Conservation (phyloP, 2,329 filamentous ascomycete genomes). For the Parascedosporium putredinis region DNA sequence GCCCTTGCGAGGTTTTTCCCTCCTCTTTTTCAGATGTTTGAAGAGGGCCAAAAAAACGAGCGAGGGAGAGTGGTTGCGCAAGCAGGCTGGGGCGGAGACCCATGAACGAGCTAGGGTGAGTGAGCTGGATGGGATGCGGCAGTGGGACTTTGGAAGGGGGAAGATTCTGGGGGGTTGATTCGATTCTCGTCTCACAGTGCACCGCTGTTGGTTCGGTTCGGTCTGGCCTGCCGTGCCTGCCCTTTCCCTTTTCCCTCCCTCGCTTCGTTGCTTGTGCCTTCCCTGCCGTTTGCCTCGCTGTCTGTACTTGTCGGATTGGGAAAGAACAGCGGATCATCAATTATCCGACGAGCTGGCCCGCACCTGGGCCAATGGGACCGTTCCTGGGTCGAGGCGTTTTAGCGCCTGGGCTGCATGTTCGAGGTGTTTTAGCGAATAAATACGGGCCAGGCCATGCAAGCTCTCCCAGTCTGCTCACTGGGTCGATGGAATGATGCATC, state of each 20-base stretch:
- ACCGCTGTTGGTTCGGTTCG: too few relatives aligned
- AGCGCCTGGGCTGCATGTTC: background rate
- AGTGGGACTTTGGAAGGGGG: background rate
- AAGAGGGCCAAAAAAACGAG: background rate
- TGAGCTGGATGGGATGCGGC: background rate
- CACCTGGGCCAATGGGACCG: background rate
- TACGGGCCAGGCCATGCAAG: background rate
- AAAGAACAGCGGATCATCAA: background rate
- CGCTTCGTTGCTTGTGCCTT: background rate
- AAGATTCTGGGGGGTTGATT: background rate
- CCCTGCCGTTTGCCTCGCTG: background rate
- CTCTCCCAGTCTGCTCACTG: too few relatives aligned
- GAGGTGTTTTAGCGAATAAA: constrained; percentile 4
- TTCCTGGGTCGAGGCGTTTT: background rate
- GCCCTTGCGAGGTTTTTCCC: too few relatives aligned
- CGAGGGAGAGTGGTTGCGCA: background rate
- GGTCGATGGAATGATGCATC: too few relatives aligned
- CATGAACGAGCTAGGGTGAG: background rate
- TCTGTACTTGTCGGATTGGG: background rate
- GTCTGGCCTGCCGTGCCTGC: background rate
- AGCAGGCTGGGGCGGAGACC: background rate
- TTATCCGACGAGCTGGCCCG: background rate
- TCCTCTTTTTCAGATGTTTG: too few relatives aligned
- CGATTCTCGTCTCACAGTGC: background rate
- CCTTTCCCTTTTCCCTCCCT: too few relatives aligned